phyloP scores from a whole-genome alignment of 225 moss, liverwort and hornwort genomes.

The Sphagnum contortum region DNA sequence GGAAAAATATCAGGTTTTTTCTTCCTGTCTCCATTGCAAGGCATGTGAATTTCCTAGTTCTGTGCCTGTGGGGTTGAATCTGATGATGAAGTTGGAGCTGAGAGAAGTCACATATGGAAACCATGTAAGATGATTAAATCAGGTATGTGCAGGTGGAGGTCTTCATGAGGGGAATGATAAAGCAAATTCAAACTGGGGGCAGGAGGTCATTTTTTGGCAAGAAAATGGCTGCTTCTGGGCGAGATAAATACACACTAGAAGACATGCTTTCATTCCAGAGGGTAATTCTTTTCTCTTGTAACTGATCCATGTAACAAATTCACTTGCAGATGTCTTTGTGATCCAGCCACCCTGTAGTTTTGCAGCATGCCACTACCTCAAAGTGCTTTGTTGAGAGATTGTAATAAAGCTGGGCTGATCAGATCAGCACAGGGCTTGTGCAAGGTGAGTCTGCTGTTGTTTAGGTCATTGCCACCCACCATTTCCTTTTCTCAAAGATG shows the following conservation, averaged over 20 bases:
- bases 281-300: conserved; percentile 12
- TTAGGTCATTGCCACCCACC: no score
- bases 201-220: conserved; percentile 54
- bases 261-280: conserved; percentile 63
- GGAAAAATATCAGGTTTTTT: conserved; percentile 90
- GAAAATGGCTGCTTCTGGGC: conserved; percentile 40
- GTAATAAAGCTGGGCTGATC: neutral
- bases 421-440: neutral
- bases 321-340: neutral
- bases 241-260: conserved; percentile 52
- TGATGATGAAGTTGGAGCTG: neutral
- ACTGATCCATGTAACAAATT: neutral
- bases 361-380: neutral
- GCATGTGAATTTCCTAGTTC: conserved; percentile 6
- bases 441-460: neutral
- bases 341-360: neutral
- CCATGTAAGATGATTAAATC: neutral
- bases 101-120: neutral
- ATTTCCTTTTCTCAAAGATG: neutral
- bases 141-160: conserved; percentile 35
- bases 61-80: neutral
- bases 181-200: conserved; percentile 50
- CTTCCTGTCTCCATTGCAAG: neutral
- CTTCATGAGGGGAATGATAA: conserved; percentile 53
- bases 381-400: neutral